phyloP scores from a whole-genome alignment of 2,329 filamentous ascomycete genomes.

The Fusarium stilboides region DNA sequence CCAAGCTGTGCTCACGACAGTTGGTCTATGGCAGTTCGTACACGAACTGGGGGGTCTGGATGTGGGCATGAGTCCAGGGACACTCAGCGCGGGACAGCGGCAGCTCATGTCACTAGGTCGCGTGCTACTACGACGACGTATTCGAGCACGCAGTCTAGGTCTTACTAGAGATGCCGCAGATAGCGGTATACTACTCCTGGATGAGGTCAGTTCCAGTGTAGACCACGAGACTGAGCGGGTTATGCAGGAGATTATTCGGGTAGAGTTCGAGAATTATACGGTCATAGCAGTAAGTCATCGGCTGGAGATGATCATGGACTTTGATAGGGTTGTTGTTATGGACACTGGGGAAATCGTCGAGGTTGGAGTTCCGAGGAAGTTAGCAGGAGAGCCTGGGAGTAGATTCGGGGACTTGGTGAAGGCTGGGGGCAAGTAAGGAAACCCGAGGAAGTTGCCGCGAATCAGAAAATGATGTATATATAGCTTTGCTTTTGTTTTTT shows the following conservation, averaged over 20 bases:
- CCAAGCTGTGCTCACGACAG: constrained; percentile 51
- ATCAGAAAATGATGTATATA: too few relatives aligned
- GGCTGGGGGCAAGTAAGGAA: constrained; percentile 6
- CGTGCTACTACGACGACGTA: constrained; percentile 64
- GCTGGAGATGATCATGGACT: constrained; percentile 66
- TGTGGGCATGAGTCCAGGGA: constrained; percentile 60
- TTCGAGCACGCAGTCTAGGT: constrained; percentile 14
- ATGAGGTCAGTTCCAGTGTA: constrained; percentile 61
- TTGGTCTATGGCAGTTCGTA: constrained; percentile 55
- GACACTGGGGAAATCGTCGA: constrained; percentile 64
- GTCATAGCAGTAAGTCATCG: constrained; percentile 66
- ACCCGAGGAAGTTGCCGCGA: too few relatives aligned
- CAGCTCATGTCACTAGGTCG: constrained; percentile 76
- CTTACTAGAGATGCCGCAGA: constrained; percentile 5
- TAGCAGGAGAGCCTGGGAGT: constrained; percentile 45
- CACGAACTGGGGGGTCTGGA: constrained; percentile 54
- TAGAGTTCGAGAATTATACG: constrained; percentile 63
- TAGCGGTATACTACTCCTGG: constrained; percentile 56
- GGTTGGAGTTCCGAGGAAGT: constrained; percentile 39
- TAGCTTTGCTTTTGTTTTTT: too few relatives aligned
- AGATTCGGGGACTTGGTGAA: constrained; percentile 49
- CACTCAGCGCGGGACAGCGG: constrained; percentile 71
- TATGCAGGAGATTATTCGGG: constrained; percentile 59
- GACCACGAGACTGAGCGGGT: constrained; percentile 58
- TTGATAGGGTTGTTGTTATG: constrained; percentile 65